Base-by-base conservation (phyloP, 192 early-diverging fungal genomes). In the Thoreauomyces humboldtii region DNA sequence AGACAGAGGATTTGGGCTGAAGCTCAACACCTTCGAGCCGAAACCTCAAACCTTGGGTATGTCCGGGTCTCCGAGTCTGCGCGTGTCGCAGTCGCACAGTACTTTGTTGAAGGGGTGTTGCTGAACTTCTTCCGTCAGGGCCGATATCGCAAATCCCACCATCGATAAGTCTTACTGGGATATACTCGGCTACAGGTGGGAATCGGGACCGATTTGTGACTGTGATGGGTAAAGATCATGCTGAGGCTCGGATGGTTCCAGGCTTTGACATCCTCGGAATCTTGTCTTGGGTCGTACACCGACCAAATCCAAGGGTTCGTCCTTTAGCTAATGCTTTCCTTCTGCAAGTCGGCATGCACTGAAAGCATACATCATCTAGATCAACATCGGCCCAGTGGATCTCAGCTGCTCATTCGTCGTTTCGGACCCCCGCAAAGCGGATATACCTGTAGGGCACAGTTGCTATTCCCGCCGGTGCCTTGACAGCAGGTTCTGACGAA, bases 391-490 rank as follows among this genome's bases (percentile, higher is more conserved):
- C 2, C 82, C 82, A 21, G 73, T 85, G 24, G 85, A 85, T 54
- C 70, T 80, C 72, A 72, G 68, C 54, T 85, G 80, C 47, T 65
- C 76, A 14, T 85, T 86, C 53, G 54, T 85, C 24, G 81, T 86
- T 17, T 71, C 81, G 9, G 85, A 89, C 60, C 81, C 86, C 1
- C 56, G 77, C 7, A 77, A 81, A 51, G 74, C 77, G 12, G 86
- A 86, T 61, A 71, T 76, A n/a, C 87, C 86, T 35, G 53, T 69
- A 7, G 32, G 51, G 0, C 22, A 66, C 27, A 9, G n/a, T n/a
- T n/a, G n/a, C n/a, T n/a, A n/a, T n/a, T n/a, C n/a, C n/a, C n/a
- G n/a, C n/a, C n/a, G n/a, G n/a, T n/a, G n/a, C n/a, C n/a, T n/a
- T 41, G 38, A 41, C 9, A 17, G 9, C 38, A 17, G 9, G 38